A percentile compares a stretch with the other conserved stretches of the same genome.
Conservation (phyloP, 1,284 basidiomycete genomes). For the Leucoagaricus sp. region DNA sequence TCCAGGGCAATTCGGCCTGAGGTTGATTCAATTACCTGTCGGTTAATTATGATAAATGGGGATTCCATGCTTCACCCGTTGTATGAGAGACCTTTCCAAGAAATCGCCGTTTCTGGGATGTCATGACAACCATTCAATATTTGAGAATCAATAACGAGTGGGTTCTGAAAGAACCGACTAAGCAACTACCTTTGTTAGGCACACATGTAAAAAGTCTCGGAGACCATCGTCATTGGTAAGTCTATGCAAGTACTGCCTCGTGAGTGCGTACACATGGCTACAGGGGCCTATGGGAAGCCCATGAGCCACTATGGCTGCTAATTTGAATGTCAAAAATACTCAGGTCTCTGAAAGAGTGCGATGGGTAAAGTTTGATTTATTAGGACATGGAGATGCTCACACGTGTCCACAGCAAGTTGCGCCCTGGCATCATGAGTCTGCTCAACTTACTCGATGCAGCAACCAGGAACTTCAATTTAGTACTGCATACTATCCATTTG, state of each 20-base stretch:
- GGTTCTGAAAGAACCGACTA: slow-evolving; percentile 5
- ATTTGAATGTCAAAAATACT: not conserved
- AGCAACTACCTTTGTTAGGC: not conserved
- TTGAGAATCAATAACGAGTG: no score
- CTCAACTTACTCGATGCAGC: not conserved
- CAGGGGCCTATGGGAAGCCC: not conserved
- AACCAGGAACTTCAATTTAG: not conserved
- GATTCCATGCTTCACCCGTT: not conserved
- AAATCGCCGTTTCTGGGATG: not conserved
- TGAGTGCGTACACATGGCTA: no score
- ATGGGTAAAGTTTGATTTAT: slow-evolving; percentile 11
- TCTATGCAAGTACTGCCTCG: no score
- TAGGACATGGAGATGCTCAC: not conserved
- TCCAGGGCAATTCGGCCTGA: not conserved
- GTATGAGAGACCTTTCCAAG: not conserved
- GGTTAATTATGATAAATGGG: not conserved
- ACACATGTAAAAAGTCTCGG: not conserved
- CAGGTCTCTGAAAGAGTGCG: not conserved
- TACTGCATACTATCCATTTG: not conserved
- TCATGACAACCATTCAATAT: not conserved
- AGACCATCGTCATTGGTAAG: no score
- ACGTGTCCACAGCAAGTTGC: slow-evolving; percentile 1
- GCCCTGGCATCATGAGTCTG: not conserved
- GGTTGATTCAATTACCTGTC: no score
- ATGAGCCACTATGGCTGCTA: not conserved